Evolutionary conservation across 1,284 basidiomycete species (phyloP).

Genomic region (Boletellus dicymbophilus): DNA sequence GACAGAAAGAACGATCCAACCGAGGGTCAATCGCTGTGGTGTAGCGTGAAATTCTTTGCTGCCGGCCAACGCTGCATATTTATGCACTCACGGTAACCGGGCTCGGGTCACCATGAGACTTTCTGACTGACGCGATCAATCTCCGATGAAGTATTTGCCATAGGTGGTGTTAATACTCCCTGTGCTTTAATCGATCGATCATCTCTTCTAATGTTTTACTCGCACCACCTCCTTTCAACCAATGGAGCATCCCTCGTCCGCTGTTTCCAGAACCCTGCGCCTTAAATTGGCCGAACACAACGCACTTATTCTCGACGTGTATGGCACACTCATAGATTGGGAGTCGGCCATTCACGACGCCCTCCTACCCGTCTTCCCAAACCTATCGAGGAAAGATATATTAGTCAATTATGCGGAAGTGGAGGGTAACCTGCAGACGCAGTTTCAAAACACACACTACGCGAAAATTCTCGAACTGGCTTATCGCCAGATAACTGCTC

Average conservation of each 20-base stretch:
- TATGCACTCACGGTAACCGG: too few relatives aligned
- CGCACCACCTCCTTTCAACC: too few relatives aligned
- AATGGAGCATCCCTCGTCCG: conserved; percentile 19
- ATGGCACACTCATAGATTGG: conserved; percentile 75
- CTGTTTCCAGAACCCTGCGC: neutral
- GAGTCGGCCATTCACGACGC: conserved; percentile 61
- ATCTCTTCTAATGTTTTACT: too few relatives aligned
- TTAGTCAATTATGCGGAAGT: conserved; percentile 52
- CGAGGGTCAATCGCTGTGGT: neutral
- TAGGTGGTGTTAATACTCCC: too few relatives aligned
- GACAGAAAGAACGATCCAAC: neutral
- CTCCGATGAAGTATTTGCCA: neutral
- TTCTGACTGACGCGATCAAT: conserved; percentile 11
- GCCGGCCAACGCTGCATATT: too few relatives aligned
- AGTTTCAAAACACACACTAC: conserved; percentile 61
- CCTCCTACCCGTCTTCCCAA: conserved; percentile 53
- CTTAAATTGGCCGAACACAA: conserved; percentile 19
- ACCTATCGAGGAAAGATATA: conserved; percentile 48
- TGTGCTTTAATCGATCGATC: too few relatives aligned
- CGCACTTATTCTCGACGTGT: conserved; percentile 65
- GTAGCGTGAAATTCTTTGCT: too few relatives aligned
- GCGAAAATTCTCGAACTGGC: conserved; percentile 49
- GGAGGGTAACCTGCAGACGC: conserved; percentile 58
- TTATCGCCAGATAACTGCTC: conserved; percentile 34
- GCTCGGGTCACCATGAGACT: too few relatives aligned